Conservation (phyloP, 495 filamentous ascomycete genomes). For the Podospora pseudoanserina region DNA sequence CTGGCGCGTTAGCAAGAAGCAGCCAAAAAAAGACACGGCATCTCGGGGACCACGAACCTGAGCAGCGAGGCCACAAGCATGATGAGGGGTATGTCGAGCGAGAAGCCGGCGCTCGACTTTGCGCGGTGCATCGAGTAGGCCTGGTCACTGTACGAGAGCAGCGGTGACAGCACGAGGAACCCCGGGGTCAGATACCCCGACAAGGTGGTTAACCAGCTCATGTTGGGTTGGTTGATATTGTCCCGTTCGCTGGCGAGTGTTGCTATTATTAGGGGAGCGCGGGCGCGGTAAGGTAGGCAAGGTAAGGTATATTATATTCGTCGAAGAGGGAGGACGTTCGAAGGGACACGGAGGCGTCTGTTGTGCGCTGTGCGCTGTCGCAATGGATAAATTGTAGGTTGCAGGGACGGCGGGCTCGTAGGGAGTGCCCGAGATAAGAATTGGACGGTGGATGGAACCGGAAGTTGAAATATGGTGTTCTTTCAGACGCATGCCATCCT, state of each 20-base stretch:
- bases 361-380: neutral
- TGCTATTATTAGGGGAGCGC: neutral
- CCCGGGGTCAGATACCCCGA: slow-evolving; percentile 51
- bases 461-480: neutral
- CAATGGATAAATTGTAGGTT: neutral
- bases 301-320: neutral
- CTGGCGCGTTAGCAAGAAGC: slow-evolving; percentile 17
- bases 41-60: slow-evolving; percentile 54
- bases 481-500: neutral
- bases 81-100: slow-evolving; percentile 85
- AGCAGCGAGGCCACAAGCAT: slow-evolving; percentile 94
- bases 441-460: neutral
- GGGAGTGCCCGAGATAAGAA: neutral
- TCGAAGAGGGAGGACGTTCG: neutral
- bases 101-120: slow-evolving; percentile 83
- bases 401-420: neutral
- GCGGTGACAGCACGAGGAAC: slow-evolving; percentile 72
- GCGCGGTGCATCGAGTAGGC: slow-evolving; percentile 80
- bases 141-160: slow-evolving; percentile 88
- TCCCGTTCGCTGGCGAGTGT: neutral
- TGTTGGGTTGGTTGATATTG: slow-evolving; percentile 11
- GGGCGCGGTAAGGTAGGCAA: neutral
- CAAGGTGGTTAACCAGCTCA: slow-evolving; percentile 43
- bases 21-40: neutral
- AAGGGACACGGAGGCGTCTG: neutral